Evolutionary conservation across 495 filamentous ascomycete genomes (phyloP).

Genomic region (Penicillium samsonianum): DNA sequence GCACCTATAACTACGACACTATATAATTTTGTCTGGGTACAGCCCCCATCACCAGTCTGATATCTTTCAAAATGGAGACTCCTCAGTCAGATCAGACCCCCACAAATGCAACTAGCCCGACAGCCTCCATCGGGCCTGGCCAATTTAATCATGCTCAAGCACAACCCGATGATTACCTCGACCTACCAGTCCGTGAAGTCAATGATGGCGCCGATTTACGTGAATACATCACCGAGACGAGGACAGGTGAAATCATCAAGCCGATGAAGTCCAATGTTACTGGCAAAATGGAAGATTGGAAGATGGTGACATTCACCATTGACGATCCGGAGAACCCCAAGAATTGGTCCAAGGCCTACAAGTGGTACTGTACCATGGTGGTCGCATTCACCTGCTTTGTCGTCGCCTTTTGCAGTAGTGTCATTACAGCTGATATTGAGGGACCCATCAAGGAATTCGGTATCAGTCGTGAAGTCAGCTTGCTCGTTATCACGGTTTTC

Average conservation of each 20-base stretch:
- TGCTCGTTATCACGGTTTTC: slow-evolving; percentile 70
- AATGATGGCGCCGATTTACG: slow-evolving; percentile 58
- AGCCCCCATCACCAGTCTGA: slow-evolving; percentile 5
- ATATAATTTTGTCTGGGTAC: slow-evolving; percentile 8
- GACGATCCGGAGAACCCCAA: slow-evolving; percentile 61
- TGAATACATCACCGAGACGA: slow-evolving; percentile 65
- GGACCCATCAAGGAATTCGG: slow-evolving; percentile 61
- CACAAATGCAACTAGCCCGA: slow-evolving; percentile 13
- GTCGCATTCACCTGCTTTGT: slow-evolving; percentile 63
- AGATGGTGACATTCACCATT: slow-evolving; percentile 70
- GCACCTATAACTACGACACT: background rate
- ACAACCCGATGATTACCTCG: slow-evolving; percentile 31
- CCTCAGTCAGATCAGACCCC: slow-evolving; percentile 13
- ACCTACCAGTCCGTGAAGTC: slow-evolving; percentile 66
- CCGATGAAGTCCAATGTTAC: slow-evolving; percentile 51
- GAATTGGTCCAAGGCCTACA: slow-evolving; percentile 58
- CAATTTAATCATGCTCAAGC: background rate
- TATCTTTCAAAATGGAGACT: slow-evolving; percentile 22
- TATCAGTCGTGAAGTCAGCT: slow-evolving; percentile 64
- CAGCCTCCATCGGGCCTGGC: slow-evolving; percentile 28
- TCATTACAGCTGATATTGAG: slow-evolving; percentile 67
- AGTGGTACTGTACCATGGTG: slow-evolving; percentile 69
- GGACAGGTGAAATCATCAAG: slow-evolving; percentile 59
- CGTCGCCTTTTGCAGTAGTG: slow-evolving; percentile 62
- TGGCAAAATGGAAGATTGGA: slow-evolving; percentile 59